phyloP scores from a whole-genome alignment of 139 green algal species.

The Chlorella sp. region DNA sequence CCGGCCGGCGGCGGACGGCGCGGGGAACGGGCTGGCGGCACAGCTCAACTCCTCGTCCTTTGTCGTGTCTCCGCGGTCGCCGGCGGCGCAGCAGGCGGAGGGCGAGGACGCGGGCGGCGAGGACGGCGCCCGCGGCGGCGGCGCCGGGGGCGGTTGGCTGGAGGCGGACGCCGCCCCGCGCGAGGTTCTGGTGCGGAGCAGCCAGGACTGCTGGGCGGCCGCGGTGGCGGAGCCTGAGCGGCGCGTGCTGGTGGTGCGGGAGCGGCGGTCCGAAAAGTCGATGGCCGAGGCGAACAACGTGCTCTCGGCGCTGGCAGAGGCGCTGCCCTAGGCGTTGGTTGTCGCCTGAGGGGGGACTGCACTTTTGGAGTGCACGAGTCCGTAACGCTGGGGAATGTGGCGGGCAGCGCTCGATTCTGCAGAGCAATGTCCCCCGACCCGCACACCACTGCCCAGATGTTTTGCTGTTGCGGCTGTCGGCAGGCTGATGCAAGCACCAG shows the following conservation, averaged over 20 bases:
- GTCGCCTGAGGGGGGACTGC: too few species aligned
- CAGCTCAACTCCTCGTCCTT: background rate
- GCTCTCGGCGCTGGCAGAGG: constrained; percentile 12
- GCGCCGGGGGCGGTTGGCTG: too few species aligned
- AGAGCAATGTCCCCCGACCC: too few species aligned
- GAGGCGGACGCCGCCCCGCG: too few species aligned
- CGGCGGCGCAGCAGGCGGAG: background rate
- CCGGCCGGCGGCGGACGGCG: background rate
- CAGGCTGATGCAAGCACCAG: too few species aligned
- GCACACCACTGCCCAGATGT: too few species aligned
- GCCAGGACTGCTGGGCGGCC: constrained; percentile 40
- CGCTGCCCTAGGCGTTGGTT: too few species aligned
- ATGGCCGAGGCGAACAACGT: constrained; percentile 9
- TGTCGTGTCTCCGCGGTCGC: background rate
- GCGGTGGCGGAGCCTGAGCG: background rate
- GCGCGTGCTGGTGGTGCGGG: constrained; percentile 31
- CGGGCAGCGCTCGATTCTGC: too few species aligned
- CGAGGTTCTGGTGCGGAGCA: constrained; percentile 34
- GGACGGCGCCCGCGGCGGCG: background rate
- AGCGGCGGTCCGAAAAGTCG: constrained; percentile 23
- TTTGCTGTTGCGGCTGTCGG: too few species aligned
- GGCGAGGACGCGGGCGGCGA: too few species aligned
- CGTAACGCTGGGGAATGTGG: too few species aligned
- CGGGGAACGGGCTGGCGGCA: background rate
- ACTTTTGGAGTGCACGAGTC: too few species aligned